Conservation (phyloP, 1,284 basidiomycete species). For the Leccinum angustisporum region DNA sequence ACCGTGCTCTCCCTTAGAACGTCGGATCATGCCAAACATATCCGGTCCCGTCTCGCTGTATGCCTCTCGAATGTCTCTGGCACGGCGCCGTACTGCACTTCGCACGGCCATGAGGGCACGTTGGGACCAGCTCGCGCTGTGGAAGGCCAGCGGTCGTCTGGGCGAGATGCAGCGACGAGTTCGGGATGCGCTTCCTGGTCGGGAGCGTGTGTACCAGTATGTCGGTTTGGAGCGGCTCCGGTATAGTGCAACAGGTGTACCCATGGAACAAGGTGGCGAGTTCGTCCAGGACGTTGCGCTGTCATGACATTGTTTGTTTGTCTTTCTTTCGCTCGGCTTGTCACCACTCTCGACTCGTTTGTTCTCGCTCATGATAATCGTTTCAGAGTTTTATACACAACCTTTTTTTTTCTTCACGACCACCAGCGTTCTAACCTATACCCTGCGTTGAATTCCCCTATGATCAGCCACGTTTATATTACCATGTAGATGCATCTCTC, state of each 20-base stretch:
- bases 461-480: slow-evolving; percentile 19
- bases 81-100: slow-evolving; percentile 29
- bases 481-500: slow-evolving; percentile 20
- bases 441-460: slow-evolving; percentile 8
- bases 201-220: slow-evolving; percentile 34
- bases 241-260: neutral
- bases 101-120: slow-evolving; percentile 29
- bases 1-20: slow-evolving; percentile 11
- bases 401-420: slow-evolving; percentile 5
- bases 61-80: slow-evolving; percentile 22
- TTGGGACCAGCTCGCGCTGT: slow-evolving; percentile 31
- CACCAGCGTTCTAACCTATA: slow-evolving; percentile 18
- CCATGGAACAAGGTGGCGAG: slow-evolving; percentile 5
- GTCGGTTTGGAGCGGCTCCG: slow-evolving; percentile 25
- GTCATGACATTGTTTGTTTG: slow-evolving; percentile 15
- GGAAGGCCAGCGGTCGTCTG: slow-evolving; percentile 30
- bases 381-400: neutral
- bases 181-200: slow-evolving; percentile 28
- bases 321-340: neutral
- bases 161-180: slow-evolving; percentile 32
- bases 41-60: slow-evolving; percentile 6
- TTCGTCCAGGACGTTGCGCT: neutral
- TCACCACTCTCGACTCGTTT: slow-evolving; percentile 7
- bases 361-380: slow-evolving; percentile 7
- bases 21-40: slow-evolving; percentile 9